A percentile compares a stretch with the other conserved stretches of the same genome.
Evolutionary conservation across 768 basidiomycete genomes (phyloP).

Genomic region (Candolleomyces aberdarensis): DNA sequence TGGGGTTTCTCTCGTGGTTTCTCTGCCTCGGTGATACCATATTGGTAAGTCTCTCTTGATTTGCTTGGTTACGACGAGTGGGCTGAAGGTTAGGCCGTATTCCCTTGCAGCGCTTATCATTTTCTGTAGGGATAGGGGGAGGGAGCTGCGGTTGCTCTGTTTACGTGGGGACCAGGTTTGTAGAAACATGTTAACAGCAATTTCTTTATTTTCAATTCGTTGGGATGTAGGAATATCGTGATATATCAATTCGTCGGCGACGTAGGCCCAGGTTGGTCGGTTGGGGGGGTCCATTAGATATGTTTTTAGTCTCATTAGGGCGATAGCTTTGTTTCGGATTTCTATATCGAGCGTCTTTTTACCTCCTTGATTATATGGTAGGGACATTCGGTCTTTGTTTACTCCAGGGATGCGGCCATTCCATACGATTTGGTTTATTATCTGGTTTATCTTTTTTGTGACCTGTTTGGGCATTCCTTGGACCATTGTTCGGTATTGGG

Average conservation of each 20-base stretch:
- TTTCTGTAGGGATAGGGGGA: background rate
- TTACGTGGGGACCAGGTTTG: background rate
- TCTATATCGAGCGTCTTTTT: slow-evolving; percentile 17
- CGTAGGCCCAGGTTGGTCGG: slow-evolving; percentile 13
- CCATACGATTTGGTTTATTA: slow-evolving; percentile 21
- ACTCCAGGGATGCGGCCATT: slow-evolving; percentile 13
- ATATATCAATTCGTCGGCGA: slow-evolving; percentile 1
- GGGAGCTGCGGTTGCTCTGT: background rate
- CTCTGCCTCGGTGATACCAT: background rate
- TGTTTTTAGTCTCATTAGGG: slow-evolving; percentile 16
- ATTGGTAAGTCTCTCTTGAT: background rate
- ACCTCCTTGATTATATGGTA: slow-evolving; percentile 17
- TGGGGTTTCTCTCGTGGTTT: background rate
- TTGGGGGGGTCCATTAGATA: slow-evolving; percentile 14
- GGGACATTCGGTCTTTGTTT: slow-evolving; percentile 18
- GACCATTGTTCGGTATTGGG: slow-evolving; percentile 22
- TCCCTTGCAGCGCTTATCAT: background rate
- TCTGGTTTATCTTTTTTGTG: slow-evolving; percentile 15
- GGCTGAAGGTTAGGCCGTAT: background rate
- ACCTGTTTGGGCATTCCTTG: slow-evolving; percentile 25
- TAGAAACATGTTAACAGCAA: background rate
- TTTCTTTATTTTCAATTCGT: slow-evolving; percentile 7
- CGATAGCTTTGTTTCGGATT: slow-evolving; percentile 19
- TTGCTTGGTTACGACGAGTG: background rate
- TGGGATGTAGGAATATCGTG: background rate